phyloP scores from a whole-genome alignment of 2,329 filamentous ascomycete genomes.

The Tolypocladium pustulatum region DNA sequence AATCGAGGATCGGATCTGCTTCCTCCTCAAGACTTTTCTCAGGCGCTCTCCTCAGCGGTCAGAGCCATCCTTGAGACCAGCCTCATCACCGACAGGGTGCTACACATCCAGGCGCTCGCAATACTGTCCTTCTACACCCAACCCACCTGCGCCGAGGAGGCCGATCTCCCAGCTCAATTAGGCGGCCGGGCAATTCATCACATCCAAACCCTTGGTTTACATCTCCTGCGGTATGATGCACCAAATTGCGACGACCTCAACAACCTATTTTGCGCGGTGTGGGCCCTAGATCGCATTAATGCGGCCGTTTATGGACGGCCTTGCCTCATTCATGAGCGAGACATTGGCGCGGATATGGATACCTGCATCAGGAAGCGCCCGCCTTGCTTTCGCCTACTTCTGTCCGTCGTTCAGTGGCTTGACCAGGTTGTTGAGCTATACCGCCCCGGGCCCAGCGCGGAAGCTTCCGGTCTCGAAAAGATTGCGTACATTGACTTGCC shows the following conservation, averaged over 20 bases:
- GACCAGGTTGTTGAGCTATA: constrained; percentile 52
- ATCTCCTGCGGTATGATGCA: constrained; percentile 33
- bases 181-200: constrained; percentile 46
- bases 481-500: constrained; percentile 41
- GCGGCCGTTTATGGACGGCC: constrained; percentile 50
- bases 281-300: constrained; percentile 50
- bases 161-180: constrained; percentile 42
- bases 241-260: constrained; percentile 31
- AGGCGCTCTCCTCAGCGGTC: constrained; percentile 35
- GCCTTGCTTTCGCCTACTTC: constrained; percentile 45
- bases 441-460: constrained; percentile 36
- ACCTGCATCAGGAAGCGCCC: constrained; percentile 38
- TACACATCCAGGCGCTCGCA: constrained; percentile 42
- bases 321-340: constrained; percentile 48
- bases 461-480: constrained; percentile 29
- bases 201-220: constrained; percentile 43
- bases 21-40: constrained; percentile 35
- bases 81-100: constrained; percentile 41
- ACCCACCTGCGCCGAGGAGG: constrained; percentile 39
- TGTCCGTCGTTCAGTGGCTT: constrained; percentile 43
- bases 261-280: constrained; percentile 46
- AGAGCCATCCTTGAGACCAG: constrained; percentile 41
- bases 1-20: constrained; percentile 27
- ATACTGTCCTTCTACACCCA: constrained; percentile 51
- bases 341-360: constrained; percentile 43